Evolutionary conservation across 495 filamentous ascomycete species (phyloP), one percentile per base, ranked within the genome.

Genomic region (Durotheca rogersii): DNA sequence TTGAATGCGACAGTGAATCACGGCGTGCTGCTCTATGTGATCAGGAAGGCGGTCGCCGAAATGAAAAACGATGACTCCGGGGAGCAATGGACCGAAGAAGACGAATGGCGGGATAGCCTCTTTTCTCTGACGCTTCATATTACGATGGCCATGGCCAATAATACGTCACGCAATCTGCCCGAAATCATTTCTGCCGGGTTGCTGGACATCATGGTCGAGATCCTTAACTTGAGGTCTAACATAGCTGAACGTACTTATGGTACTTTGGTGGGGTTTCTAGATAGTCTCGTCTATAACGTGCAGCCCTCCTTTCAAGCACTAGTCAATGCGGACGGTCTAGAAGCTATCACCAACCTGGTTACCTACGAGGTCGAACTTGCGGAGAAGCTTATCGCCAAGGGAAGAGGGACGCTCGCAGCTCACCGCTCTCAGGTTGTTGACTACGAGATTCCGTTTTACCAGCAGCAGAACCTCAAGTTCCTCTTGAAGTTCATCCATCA

Each of bases 401-500:
- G 87, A 11, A 72, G 79, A 35, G 94, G 93, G 3, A 90, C 95
- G 33, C 84, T 82, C 32, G 62, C 76, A n/a, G 76, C 83, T 16
- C 87, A 86, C 70, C 88, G 88, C 50, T 93, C 88, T 20, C 81
- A 85, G 21, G 73, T 85, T 15, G 86, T 90, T 12, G 94, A 99
- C 67, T 99, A 96, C 62, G 80, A 88, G 54, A 91, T 97, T 46
- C 88, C 90, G 0, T 95, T 85, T 64, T 87, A 88, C 63, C 87
- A 93, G 50, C 93, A 97, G 61, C 88, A 95, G 67, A 88, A 87
- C 6, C 76, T 97, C 11, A 90, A 92, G 51, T 91, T 87, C 82
- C 78, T 96, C 36, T 89, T 96, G 71, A 95, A 94, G 64, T 95
- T 97, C 62, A 88, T 95, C 58, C 89, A 93, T 56, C 91, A 96